Conservation (phyloP, 176 grass and related monocot genomes). For the Oryza brachyantha region DNA sequence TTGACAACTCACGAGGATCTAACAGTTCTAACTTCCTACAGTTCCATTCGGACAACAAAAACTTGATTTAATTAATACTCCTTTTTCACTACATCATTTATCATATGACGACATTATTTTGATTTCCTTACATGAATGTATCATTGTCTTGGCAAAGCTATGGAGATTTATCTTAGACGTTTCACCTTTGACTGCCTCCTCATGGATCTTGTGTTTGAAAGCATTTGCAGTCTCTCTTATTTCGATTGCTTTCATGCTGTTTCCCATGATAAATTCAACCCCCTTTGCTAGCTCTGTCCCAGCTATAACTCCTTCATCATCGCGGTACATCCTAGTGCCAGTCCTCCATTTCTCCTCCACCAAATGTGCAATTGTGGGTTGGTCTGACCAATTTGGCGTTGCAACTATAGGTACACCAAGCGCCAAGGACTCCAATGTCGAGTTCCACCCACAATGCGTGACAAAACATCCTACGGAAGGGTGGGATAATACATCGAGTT, state of each 20-base stretch:
- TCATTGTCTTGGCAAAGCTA: slow-evolving; percentile 5
- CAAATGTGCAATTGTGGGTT: slow-evolving; percentile 31
- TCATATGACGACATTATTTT: neutral
- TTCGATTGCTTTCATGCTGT: neutral
- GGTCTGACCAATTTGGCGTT: slow-evolving; percentile 33
- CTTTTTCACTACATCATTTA: no score
- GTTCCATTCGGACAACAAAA: no score
- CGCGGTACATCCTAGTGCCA: neutral
- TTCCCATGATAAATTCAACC: slow-evolving; percentile 44
- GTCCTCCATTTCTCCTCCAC: slow-evolving; percentile 38
- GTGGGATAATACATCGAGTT: slow-evolving; percentile 48
- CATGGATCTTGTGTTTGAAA: slow-evolving; percentile 18
- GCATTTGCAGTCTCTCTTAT: slow-evolving; percentile 6
- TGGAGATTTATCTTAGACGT: slow-evolving; percentile 16
- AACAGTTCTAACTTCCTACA: no score
- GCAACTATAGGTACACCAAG: slow-evolving; percentile 33
- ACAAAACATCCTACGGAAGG: slow-evolving; percentile 50
- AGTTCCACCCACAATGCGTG: slow-evolving; percentile 72
- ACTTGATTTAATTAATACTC: no score
- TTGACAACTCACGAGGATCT: no score
- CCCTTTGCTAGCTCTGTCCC: slow-evolving; percentile 51
- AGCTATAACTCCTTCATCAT: slow-evolving; percentile 16
- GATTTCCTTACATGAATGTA: no score
- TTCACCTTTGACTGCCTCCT: neutral
- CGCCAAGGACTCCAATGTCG: slow-evolving; percentile 39